phyloP scores from a whole-genome alignment of 164 flowering plant species.

The Aristolochia contorta region DNA sequence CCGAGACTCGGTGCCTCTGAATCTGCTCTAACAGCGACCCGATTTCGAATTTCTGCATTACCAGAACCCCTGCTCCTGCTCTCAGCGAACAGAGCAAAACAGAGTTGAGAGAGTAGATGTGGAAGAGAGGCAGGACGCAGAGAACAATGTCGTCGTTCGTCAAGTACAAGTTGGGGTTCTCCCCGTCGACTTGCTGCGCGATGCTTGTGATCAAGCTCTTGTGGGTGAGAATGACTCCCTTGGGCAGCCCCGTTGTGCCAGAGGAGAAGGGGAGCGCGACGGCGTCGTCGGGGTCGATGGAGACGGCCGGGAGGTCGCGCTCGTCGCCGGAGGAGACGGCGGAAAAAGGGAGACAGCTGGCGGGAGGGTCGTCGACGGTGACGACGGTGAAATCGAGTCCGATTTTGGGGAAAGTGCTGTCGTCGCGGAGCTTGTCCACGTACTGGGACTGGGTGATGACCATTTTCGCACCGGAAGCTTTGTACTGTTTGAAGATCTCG shows the following conservation, averaged over 20 bases:
- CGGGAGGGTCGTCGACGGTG: slow-evolving; percentile 47
- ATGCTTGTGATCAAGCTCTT: slow-evolving; percentile 56
- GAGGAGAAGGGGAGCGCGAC: slow-evolving; percentile 82
- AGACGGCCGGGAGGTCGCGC: slow-evolving; percentile 18
- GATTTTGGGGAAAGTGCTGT: slow-evolving; percentile 8
- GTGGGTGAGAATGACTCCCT: slow-evolving; percentile 76
- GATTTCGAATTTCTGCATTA: slow-evolving; percentile 79
- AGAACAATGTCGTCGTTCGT: slow-evolving; percentile 45
- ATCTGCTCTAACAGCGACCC: slow-evolving; percentile 39
- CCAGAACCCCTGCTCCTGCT: slow-evolving; percentile 43
- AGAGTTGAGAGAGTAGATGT: slow-evolving; percentile 55
- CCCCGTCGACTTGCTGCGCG: slow-evolving; percentile 86
- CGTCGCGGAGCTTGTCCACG: slow-evolving; percentile 38
- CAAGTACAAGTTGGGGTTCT: slow-evolving; percentile 58
- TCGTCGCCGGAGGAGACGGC: slow-evolving; percentile 35
- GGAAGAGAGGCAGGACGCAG: slow-evolving; percentile 81
- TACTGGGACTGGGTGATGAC: slow-evolving; percentile 48
- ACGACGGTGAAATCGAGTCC: slow-evolving; percentile 29
- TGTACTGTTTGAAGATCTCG: slow-evolving; percentile 48
- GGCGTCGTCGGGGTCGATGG: slow-evolving; percentile 33
- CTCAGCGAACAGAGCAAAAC: slow-evolving; percentile 52
- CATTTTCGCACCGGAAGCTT: slow-evolving; percentile 31
- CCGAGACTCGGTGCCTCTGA: slow-evolving; percentile 41
- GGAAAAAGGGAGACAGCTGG: slow-evolving; percentile 50
- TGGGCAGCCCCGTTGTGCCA: slow-evolving; percentile 78